phyloP scores from a whole-genome alignment of 164 flowering plant species.

The Platanus orientalis region DNA sequence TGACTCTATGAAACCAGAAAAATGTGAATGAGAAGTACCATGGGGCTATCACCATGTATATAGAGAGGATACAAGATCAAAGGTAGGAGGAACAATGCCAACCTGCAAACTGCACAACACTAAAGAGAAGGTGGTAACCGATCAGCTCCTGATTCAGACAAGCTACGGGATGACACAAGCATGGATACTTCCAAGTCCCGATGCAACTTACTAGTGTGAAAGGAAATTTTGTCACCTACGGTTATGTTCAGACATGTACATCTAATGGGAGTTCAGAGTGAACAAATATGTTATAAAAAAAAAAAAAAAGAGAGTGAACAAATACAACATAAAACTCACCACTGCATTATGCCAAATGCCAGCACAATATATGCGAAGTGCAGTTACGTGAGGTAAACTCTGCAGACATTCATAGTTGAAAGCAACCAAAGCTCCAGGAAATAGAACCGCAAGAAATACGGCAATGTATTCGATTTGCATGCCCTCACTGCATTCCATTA shows the following conservation, averaged over 20 bases:
- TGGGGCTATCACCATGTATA: constrained; percentile 47
- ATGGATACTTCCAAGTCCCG: neutral
- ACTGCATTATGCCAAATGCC: constrained; percentile 96
- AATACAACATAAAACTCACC: constrained; percentile 39
- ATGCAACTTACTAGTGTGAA: neutral
- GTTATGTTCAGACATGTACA: neutral
- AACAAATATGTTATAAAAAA: constrained; percentile 1
- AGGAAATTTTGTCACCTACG: neutral
- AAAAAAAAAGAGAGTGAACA: constrained; percentile 4
- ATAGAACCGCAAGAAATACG: constrained; percentile 61
- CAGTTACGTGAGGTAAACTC: constrained; percentile 36
- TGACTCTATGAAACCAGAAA: neutral
- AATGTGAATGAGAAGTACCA: constrained; percentile 39
- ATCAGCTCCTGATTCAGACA: constrained; percentile 7
- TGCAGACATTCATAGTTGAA: constrained; percentile 56
- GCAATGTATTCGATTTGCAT: constrained; percentile 76
- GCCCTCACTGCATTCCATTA: constrained; percentile 72
- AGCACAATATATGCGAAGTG: constrained; percentile 88
- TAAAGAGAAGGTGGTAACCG: constrained; percentile 19
- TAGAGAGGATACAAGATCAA: constrained; percentile 65
- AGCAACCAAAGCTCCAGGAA: constrained; percentile 93
- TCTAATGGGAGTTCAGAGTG: neutral
- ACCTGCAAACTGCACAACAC: constrained; percentile 71
- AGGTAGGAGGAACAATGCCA: constrained; percentile 64
- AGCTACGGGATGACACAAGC: neutral